phyloP scores from a whole-genome alignment of 2,329 filamentous ascomycete genomes.

The Didymella sp. region DNA sequence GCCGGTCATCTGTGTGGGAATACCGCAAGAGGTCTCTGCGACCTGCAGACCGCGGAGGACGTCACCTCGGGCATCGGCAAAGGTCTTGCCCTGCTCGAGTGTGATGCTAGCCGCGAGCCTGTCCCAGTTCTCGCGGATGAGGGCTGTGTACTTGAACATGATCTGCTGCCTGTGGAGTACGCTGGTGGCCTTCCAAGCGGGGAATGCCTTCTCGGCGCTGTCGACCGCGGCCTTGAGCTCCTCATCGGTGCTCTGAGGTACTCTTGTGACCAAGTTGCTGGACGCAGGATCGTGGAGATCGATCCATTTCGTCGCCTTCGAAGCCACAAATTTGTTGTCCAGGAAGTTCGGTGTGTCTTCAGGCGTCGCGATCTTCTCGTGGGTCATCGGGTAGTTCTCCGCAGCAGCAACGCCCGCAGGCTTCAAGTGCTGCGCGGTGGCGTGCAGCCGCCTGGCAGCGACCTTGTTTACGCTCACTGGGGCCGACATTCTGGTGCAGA shows the following conservation, averaged over 20 bases:
- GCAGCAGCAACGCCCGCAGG: constrained; percentile 58
- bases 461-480: constrained; percentile 48
- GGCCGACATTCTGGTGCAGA: constrained; percentile 51
- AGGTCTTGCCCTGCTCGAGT: constrained; percentile 87
- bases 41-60: constrained; percentile 84
- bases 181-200: constrained; percentile 74
- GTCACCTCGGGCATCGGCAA: constrained; percentile 81
- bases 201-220: constrained; percentile 78
- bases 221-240: constrained; percentile 78
- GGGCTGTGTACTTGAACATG: constrained; percentile 83
- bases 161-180: constrained; percentile 79
- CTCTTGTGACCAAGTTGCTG: constrained; percentile 83
- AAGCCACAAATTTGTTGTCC: constrained; percentile 78
- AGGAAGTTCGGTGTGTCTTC: constrained; percentile 81
- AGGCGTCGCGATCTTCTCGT: constrained; percentile 72
- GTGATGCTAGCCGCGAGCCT: constrained; percentile 84
- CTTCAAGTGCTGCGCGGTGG: constrained; percentile 60
- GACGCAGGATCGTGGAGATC: constrained; percentile 83
- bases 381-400: constrained; percentile 71
- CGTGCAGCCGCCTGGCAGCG: constrained; percentile 59
- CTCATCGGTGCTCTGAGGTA: constrained; percentile 79
- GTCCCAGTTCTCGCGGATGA: constrained; percentile 87
- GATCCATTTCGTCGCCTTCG: constrained; percentile 74
- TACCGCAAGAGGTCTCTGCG: constrained; percentile 80
- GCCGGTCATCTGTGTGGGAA: constrained; percentile 81